Evolutionary conservation across 2,329 filamentous ascomycete species (phyloP).

Genomic region (Trichoderma guizhouense): DNA sequence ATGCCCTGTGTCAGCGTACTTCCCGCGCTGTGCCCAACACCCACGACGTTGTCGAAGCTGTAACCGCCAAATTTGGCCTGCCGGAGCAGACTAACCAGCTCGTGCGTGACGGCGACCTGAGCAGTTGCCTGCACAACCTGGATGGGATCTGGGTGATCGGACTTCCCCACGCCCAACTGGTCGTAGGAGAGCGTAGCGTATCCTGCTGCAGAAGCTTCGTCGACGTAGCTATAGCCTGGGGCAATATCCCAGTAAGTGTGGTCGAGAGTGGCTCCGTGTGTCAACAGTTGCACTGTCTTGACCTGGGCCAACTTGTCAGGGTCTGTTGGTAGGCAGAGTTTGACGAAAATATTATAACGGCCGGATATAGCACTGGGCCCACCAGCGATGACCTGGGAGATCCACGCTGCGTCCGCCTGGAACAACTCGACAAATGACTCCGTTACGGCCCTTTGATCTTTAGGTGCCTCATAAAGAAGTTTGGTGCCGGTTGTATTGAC

Average conservation of each 20-base stretch:
- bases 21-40: neutral
- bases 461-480: neutral
- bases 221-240: constrained; percentile 2
- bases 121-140: neutral
- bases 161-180: neutral
- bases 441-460: neutral
- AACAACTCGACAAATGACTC: neutral
- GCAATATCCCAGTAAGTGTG: constrained; percentile 1
- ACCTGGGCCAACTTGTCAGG: neutral
- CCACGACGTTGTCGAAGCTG: neutral
- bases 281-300: constrained; percentile 2
- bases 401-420: neutral
- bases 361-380: neutral
- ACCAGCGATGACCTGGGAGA: neutral
- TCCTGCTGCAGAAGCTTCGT: neutral
- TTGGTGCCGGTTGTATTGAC: neutral
- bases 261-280: constrained; percentile 6
- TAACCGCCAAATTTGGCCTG: neutral
- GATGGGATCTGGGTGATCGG: neutral
- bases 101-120: neutral
- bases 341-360: neutral
- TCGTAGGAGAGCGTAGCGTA: constrained; percentile 4
- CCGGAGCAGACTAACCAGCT: neutral
- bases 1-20: constrained; percentile 3
- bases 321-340: neutral